A percentile compares a stretch with the other conserved stretches of the same genome.
Evolutionary conservation across 2,329 filamentous ascomycete species (phyloP).

Genomic region (Gyromitra esculenta): DNA sequence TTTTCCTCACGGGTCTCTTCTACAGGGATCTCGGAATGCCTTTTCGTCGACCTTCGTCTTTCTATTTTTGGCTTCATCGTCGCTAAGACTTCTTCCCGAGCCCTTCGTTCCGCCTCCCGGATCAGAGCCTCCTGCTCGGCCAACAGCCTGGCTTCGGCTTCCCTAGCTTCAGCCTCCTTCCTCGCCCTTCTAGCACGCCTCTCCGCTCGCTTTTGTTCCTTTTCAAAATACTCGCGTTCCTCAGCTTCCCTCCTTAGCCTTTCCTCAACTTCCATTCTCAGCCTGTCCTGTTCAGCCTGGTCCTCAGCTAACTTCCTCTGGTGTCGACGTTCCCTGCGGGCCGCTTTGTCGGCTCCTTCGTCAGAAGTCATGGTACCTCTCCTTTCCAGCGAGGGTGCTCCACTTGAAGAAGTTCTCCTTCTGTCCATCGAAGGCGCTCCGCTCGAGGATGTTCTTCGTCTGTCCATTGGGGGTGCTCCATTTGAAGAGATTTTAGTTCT

Average conservation of each 20-base stretch:
- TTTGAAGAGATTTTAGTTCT: slow-evolving; percentile 34
- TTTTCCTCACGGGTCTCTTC: slow-evolving; percentile 50
- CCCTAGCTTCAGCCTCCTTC: slow-evolving; percentile 40
- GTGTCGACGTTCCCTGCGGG: slow-evolving; percentile 45
- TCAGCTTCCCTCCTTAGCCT: slow-evolving; percentile 28
- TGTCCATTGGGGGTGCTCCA: slow-evolving; percentile 22
- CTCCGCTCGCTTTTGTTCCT: slow-evolving; percentile 42
- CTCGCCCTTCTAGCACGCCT: slow-evolving; percentile 37
- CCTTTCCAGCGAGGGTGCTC: slow-evolving; percentile 32
- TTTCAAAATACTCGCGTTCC: slow-evolving; percentile 31
- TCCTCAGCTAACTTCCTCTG: slow-evolving; percentile 37
- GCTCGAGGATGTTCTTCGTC: slow-evolving; percentile 24
- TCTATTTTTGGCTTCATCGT: slow-evolving; percentile 40
- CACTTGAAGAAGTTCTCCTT: slow-evolving; percentile 25
- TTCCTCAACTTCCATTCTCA: slow-evolving; percentile 25
- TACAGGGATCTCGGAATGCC: slow-evolving; percentile 32
- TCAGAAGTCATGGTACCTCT: slow-evolving; percentile 37
- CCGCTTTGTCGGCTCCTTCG: slow-evolving; percentile 38
- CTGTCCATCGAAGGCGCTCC: slow-evolving; percentile 35
- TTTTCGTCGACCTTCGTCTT: slow-evolving; percentile 45
- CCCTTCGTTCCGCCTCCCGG: slow-evolving; percentile 37
- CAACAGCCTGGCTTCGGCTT: slow-evolving; percentile 37
- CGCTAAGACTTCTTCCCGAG: slow-evolving; percentile 39
- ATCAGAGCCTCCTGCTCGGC: slow-evolving; percentile 33
- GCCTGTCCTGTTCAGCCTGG: slow-evolving; percentile 31